These are phyloP conservation scores for Geosmithia putterillii DNA, from an alignment of 2,329 filamentous ascomycete genomes.

Conservation along the genomic window DNA sequence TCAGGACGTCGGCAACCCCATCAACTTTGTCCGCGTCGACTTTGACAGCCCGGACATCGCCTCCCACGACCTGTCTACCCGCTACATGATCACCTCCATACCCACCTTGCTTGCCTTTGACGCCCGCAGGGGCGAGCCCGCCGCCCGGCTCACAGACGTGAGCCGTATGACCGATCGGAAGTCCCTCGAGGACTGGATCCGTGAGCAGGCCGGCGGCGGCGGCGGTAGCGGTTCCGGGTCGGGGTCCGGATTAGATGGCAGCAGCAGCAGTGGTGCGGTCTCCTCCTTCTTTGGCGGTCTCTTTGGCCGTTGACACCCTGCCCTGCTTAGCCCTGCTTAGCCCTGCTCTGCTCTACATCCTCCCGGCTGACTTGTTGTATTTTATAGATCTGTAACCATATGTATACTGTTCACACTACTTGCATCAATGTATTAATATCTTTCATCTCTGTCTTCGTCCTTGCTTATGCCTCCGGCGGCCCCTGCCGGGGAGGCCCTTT, in stretches of 20 bases:
- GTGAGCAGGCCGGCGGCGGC: slow-evolving; percentile 35
- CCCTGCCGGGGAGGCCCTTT: no score
- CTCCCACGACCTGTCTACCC: slow-evolving; percentile 28
- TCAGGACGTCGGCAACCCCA: slow-evolving; percentile 38
- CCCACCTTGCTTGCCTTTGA: slow-evolving; percentile 48
- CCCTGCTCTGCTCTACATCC: no score
- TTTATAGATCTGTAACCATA: not conserved
- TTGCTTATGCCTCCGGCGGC: no score
- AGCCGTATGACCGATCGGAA: slow-evolving; percentile 32
- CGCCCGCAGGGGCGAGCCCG: slow-evolving; percentile 31
- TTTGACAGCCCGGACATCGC: slow-evolving; percentile 43
- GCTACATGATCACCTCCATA: slow-evolving; percentile 45
- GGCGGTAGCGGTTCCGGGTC: no score
- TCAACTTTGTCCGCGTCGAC: slow-evolving; percentile 41
- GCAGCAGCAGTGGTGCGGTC: slow-evolving; percentile 9
- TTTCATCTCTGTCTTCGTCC: no score
- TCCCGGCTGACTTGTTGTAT: not conserved
- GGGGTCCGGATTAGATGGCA: no score
- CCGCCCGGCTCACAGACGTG: slow-evolving; percentile 35
- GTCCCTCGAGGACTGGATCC: slow-evolving; percentile 42
- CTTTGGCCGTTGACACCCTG: slow-evolving; percentile 19
- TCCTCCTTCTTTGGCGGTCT: slow-evolving; percentile 23
- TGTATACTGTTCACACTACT: not conserved
- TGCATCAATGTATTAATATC: not conserved
- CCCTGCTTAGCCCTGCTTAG: not conserved